Evolutionary conservation across 208 protist species (phyloP).

Genomic region (Porcisia hertigi): DNA sequence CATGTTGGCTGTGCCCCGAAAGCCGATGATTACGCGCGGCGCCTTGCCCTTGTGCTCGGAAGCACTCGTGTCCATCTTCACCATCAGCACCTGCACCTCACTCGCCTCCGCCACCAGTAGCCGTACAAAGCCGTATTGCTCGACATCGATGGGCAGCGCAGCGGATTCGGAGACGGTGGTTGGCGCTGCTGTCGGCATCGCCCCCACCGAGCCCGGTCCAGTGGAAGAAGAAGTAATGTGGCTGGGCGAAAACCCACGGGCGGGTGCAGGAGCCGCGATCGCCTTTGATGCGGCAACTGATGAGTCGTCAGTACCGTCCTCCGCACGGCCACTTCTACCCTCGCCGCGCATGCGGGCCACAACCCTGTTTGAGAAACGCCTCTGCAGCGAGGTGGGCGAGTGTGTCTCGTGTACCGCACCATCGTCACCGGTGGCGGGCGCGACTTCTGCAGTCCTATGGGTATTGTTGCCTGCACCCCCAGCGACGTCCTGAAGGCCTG

Average conservation of each 20-base stretch:
- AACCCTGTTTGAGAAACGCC: not conserved
- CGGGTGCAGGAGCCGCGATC: not conserved
- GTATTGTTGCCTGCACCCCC: too few species aligned
- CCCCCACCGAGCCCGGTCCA: not conserved
- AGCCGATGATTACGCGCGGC: constrained; percentile 82
- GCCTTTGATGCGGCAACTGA: not conserved
- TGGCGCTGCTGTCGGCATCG: not conserved
- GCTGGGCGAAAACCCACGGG: not conserved
- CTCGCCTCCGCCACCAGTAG: constrained; percentile 52
- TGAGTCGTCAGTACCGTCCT: not conserved
- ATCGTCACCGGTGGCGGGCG: constrained; percentile 4
- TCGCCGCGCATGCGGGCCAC: constrained; percentile 17
- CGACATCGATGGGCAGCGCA: constrained; percentile 63
- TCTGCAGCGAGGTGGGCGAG: not conserved
- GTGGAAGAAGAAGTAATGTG: not conserved
- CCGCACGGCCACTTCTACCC: not conserved
- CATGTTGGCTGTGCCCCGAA: constrained; percentile 85
- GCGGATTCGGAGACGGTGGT: constrained; percentile 1
- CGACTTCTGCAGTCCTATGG: constrained; percentile 5
- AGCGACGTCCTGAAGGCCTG: not conserved
- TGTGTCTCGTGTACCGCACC: constrained; percentile 1
- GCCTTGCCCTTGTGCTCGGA: constrained; percentile 58
- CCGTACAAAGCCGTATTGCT: constrained; percentile 81
- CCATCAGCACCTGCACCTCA: constrained; percentile 81
- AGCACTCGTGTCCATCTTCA: constrained; percentile 44